Evolutionary conservation across 768 basidiomycete genomes (phyloP).

Genomic region (Podaxis sp.): DNA sequence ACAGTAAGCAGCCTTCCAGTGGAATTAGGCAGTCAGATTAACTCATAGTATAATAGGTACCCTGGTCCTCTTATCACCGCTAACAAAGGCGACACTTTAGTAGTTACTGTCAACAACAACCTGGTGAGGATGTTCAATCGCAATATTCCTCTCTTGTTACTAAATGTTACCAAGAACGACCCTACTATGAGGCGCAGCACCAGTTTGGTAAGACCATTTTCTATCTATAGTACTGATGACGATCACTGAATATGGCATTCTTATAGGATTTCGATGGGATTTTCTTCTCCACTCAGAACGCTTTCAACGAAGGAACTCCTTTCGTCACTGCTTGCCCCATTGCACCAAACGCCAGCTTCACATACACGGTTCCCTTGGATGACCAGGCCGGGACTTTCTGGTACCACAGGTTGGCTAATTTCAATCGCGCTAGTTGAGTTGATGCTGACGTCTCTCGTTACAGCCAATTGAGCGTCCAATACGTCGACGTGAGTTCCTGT

Average conservation of each 20-base stretch:
- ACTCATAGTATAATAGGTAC: background rate
- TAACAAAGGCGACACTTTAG: slow-evolving; percentile 37
- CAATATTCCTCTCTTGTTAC: background rate
- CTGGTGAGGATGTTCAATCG: slow-evolving; percentile 29
- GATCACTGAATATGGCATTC: background rate
- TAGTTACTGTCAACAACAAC: slow-evolving; percentile 43
- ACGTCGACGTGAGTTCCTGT: slow-evolving; percentile 25
- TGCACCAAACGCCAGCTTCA: slow-evolving; percentile 27
- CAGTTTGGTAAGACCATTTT: slow-evolving; percentile 21
- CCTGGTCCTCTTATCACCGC: slow-evolving; percentile 33
- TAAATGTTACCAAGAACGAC: slow-evolving; percentile 28
- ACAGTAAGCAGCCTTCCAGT: background rate
- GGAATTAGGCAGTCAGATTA: background rate
- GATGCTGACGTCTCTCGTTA: too few relatives aligned
- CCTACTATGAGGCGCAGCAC: slow-evolving; percentile 33
- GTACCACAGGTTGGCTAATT: slow-evolving; percentile 22
- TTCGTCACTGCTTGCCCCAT: slow-evolving; percentile 32
- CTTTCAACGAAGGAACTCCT: slow-evolving; percentile 27
- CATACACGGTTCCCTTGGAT: slow-evolving; percentile 27
- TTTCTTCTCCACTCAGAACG: slow-evolving; percentile 21
- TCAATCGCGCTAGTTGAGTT: too few relatives aligned
- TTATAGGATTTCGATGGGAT: slow-evolving; percentile 21
- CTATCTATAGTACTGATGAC: background rate
- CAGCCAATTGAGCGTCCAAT: background rate
- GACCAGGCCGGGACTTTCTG: slow-evolving; percentile 33